Base-by-base conservation (phyloP, 2,329 filamentous ascomycete genomes). In the Colletotrichum eleusines region DNA sequence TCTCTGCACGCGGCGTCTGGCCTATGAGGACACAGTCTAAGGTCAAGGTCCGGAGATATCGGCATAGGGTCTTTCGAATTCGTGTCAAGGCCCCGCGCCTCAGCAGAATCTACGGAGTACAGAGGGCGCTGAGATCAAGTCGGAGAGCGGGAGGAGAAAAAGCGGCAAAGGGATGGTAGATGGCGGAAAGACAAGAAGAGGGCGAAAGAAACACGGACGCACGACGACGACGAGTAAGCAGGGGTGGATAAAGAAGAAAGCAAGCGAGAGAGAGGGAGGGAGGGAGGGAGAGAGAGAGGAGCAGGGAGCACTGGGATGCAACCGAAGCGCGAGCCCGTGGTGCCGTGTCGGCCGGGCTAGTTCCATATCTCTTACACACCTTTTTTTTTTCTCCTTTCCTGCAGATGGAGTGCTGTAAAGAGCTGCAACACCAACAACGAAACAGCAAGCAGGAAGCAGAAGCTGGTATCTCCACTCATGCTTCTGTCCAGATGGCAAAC, bases 301-400 rank as follows among this genome's bases (percentile, higher is more conserved):
- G 63, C 66, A 58, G 60, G 66, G 63, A 69, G 54, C 62, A n/a
- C 33, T 26, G 28, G 54, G 64, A 51, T 57, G 67, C 63, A 66
- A 44, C 63, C 63, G 42, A 71, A 48, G 68, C 44, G 68, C 68
- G 64, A 59, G 57, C 63, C 48, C 55, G 54, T 50, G 50, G 42
- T 70, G 63, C 67, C 63, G 67, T 50, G 67, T 51, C 50, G 67
- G 67, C 67, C 67, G 63, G 54, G 63, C 55, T 51, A 72, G 76
- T 74, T 72, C 74, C 71, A 76, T 75, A 48, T 75, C 76, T 72
- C 61, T 40, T 18, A 68, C 50, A 63, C 63, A 50, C 28, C 55
- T 53, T 55, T 61, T 57, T 35, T 63, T 59, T 26, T 63, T 38
- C 42, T 55, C 18, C 33, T 44, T n/a, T 57, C 62, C 54, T 55